phyloP scores from a whole-genome alignment of 257 asterid genomes.

The Sherardia arvensis region DNA sequence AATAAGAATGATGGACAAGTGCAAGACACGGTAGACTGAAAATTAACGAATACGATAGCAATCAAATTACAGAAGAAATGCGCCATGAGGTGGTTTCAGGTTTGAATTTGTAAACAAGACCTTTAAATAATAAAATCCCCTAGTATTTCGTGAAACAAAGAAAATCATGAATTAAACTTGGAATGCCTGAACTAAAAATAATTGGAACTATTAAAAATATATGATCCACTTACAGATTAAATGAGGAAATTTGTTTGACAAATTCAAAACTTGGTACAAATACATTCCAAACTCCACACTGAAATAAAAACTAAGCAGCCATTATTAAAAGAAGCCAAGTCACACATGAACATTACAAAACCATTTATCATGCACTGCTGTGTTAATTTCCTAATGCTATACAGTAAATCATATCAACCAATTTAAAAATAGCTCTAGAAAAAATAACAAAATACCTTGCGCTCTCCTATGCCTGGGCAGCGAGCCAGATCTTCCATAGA shows the following conservation, averaged over 20 bases:
- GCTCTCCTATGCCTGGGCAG: slow-evolving; percentile 98
- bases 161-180: no score
- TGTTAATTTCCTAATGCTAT: background rate
- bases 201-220: no score
- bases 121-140: no score
- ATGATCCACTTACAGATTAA: background rate
- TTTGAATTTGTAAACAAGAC: no score
- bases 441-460: slow-evolving; percentile 51
- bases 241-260: background rate
- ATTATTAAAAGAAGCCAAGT: background rate
- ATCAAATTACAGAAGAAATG: background rate
- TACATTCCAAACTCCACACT: background rate
- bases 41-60: background rate
- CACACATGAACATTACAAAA: background rate
- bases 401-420: background rate
- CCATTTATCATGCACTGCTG: background rate
- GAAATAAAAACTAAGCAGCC: background rate
- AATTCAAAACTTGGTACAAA: background rate
- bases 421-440: background rate
- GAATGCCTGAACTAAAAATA: no score
- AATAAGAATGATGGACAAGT: background rate
- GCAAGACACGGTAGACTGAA: background rate
- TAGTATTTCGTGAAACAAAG: no score
- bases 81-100: no score
- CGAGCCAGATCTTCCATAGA: slow-evolving; percentile 98